Evolutionary conservation across 495 filamentous ascomycete genomes (phyloP).

Genomic region (Trichocladium antarcticum): DNA sequence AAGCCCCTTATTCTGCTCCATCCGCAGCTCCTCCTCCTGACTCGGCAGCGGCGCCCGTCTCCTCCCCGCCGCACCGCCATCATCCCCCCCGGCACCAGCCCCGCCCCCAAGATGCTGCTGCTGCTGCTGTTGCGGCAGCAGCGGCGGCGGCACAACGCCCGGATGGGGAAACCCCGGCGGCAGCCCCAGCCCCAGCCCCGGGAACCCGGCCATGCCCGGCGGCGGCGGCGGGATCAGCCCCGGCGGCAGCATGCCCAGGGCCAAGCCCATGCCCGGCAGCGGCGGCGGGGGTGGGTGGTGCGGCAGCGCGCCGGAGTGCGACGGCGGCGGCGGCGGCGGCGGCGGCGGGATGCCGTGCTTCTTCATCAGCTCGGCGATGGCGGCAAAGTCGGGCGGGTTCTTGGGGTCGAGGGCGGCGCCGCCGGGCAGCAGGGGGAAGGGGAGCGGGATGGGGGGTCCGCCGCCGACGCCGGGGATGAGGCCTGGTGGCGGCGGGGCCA

Average conservation of each 20-base stretch:
- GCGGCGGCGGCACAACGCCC: too few relatives aligned
- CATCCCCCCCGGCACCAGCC: slow-evolving; percentile 4
- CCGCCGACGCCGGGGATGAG: slow-evolving; percentile 24
- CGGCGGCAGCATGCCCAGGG: slow-evolving; percentile 42
- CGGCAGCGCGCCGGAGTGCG: slow-evolving; percentile 1
- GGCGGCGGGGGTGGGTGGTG: slow-evolving; percentile 1
- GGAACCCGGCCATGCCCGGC: slow-evolving; percentile 26
- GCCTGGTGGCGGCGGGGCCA: slow-evolving; percentile 22
- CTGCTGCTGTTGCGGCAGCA: neutral
- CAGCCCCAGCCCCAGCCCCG: slow-evolving; percentile 19
- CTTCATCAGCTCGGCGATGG: slow-evolving; percentile 52
- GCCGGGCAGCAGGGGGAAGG: slow-evolving; percentile 29
- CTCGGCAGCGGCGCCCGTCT: slow-evolving; percentile 62
- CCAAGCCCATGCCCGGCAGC: slow-evolving; percentile 38
- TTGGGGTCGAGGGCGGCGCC: slow-evolving; percentile 46
- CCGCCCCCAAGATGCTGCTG: slow-evolving; percentile 8
- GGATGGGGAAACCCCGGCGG: slow-evolving; percentile 25
- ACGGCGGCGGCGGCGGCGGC: slow-evolving; percentile 32
- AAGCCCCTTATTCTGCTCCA: slow-evolving; percentile 59
- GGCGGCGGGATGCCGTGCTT: slow-evolving; percentile 42
- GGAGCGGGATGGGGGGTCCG: slow-evolving; percentile 28
- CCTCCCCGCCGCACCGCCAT: slow-evolving; percentile 20
- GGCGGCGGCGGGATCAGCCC: slow-evolving; percentile 42
- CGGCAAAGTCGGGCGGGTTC: slow-evolving; percentile 55
- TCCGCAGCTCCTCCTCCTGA: slow-evolving; percentile 68